These are phyloP conservation scores for Mucor velutinosus DNA, from an alignment of 371 early-diverging fungal genomes.

Conservation along the genomic window DNA sequence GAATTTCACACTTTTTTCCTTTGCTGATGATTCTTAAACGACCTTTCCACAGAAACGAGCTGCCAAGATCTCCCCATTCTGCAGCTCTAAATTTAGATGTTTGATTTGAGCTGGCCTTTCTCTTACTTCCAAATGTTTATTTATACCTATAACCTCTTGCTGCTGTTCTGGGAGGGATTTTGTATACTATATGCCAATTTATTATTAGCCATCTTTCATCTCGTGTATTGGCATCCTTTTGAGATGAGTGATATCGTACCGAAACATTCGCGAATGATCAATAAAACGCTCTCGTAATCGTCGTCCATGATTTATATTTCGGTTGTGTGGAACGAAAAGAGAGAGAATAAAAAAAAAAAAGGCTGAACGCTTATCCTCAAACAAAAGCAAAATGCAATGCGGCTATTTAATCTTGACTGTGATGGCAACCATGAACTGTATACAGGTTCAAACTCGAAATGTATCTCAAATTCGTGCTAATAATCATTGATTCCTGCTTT, in stretches of 20 bases:
- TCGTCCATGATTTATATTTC: slow-evolving; percentile 23
- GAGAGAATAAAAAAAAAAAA: background rate
- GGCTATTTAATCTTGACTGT: slow-evolving; percentile 1
- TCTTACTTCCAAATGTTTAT: background rate
- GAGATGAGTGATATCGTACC: slow-evolving; percentile 42
- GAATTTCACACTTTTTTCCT: slow-evolving; percentile 73
- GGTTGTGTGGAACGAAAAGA: background rate
- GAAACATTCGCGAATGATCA: slow-evolving; percentile 81
- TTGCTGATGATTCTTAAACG: slow-evolving; percentile 75
- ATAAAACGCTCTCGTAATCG: slow-evolving; percentile 79
- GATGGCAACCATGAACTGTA: background rate
- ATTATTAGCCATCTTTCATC: background rate
- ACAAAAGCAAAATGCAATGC: background rate
- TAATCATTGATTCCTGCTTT: too few relatives aligned
- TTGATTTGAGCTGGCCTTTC: background rate
- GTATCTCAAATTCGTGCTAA: too few relatives aligned
- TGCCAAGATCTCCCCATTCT: slow-evolving; percentile 85
- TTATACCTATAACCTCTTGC: slow-evolving; percentile 74
- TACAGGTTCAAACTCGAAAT: too few relatives aligned
- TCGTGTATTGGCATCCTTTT: background rate
- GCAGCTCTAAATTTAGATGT: slow-evolving; percentile 58
- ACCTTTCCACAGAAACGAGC: slow-evolving; percentile 79
- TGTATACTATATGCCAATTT: slow-evolving; percentile 58
- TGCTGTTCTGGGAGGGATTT: slow-evolving; percentile 77
- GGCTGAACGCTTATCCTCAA: background rate